Percentiles rank a stretch among this genome's conserved stretches.
phyloP scores from a whole-genome alignment of 371 early-diverging fungal genomes.

The Rhizopus arrhizus region DNA sequence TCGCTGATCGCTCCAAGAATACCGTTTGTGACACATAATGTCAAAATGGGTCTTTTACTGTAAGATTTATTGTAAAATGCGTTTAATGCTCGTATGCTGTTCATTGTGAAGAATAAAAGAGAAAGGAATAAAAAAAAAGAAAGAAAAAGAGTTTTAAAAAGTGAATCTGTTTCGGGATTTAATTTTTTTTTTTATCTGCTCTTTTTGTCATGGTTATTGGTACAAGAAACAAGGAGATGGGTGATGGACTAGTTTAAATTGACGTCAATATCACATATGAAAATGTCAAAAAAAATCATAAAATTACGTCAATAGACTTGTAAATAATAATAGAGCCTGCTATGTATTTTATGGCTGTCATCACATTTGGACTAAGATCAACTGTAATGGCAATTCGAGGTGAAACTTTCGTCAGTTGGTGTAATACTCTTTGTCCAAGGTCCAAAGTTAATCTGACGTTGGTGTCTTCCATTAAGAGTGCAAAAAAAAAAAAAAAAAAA shows the following conservation, averaged over 20 bases:
- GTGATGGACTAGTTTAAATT: conserved; percentile 3
- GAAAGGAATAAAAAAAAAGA: conserved; percentile 3
- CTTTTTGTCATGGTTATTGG: background rate
- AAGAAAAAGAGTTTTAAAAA: background rate
- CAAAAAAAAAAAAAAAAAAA: conserved; percentile 10
- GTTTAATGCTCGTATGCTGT: conserved; percentile 33
- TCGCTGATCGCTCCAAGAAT: conserved; percentile 71
- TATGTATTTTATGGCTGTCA: conserved; percentile 19
- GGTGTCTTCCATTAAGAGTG: conserved; percentile 21
- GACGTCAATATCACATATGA: conserved; percentile 21
- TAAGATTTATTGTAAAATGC: conserved; percentile 53
- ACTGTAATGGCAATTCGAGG: conserved; percentile 12
- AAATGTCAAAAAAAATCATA: background rate
- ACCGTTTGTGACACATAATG: conserved; percentile 74
- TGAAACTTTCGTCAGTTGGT: conserved; percentile 15
- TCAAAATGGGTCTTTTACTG: conserved; percentile 63
- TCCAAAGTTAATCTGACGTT: conserved; percentile 25
- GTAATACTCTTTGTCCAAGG: conserved; percentile 15
- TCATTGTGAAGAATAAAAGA: conserved; percentile 19
- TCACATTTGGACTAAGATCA: conserved; percentile 23
- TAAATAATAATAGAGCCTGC: conserved; percentile 19
- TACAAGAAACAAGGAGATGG: background rate
- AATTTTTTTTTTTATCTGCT: conserved; percentile 4
- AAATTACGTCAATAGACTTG: conserved; percentile 30
- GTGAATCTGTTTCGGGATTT: background rate